Conservation (phyloP, 768 basidiomycete genomes). For the Xanthoconium stramineum region DNA sequence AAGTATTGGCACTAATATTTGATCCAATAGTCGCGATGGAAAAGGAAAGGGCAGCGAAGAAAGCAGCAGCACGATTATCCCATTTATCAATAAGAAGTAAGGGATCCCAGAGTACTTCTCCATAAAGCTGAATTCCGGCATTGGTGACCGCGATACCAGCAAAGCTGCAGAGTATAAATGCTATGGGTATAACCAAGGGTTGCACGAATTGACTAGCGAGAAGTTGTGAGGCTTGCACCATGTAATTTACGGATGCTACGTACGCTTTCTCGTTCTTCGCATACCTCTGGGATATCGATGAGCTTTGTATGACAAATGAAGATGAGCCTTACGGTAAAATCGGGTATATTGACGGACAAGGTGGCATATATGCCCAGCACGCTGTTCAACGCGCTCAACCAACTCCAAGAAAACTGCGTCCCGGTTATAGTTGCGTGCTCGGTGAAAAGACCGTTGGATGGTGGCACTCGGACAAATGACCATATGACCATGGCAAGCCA, state of each 20-base stretch:
- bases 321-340: conserved; percentile 56
- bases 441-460: conserved; percentile 55
- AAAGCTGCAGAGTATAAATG: conserved; percentile 76
- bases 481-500: conserved; percentile 75
- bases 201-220: conserved; percentile 64
- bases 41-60: conserved; percentile 78
- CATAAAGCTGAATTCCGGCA: conserved; percentile 71
- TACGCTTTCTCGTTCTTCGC: conserved; percentile 65
- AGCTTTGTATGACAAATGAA: conserved; percentile 3
- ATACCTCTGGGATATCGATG: conserved; percentile 50
- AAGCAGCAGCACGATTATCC: conserved; percentile 83
- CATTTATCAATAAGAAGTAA: conserved; percentile 71
- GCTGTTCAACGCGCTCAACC: conserved; percentile 75
- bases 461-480: conserved; percentile 67
- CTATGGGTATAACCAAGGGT: conserved; percentile 70
- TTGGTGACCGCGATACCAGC: conserved; percentile 78
- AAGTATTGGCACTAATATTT: conserved; percentile 76
- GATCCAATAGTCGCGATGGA: conserved; percentile 66
- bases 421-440: conserved; percentile 54
- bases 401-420: conserved; percentile 63
- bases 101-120: conserved; percentile 71
- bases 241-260: conserved; percentile 16
- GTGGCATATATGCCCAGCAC: conserved; percentile 74
- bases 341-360: conserved; percentile 76
- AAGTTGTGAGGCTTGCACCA: neutral